Evolutionary conservation across 495 filamentous ascomycete genomes (phyloP), one percentile per base, ranked within the genome.

Genomic region (Xylaria cubensis): DNA sequence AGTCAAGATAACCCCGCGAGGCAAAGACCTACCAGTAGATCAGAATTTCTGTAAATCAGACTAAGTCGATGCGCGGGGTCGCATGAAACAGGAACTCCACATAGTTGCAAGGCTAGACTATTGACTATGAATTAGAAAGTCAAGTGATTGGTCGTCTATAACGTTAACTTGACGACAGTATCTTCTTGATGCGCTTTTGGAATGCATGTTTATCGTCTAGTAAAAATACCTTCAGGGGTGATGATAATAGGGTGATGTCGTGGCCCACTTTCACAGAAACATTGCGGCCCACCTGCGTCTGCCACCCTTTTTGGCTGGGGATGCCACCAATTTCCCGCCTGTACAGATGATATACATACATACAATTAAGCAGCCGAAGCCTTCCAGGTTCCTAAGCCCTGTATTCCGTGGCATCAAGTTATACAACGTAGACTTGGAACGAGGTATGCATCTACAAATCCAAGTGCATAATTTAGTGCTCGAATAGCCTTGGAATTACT

Each of bases 141-240:
- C 50, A 59, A 61, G 32, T 36, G 34, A 61, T 39, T 39, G 58
- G 29, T 59, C 56, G 56, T 61, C 32, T 61, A 39, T 61, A 39
- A n/a, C 26, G 34, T 61, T 34, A 56, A 56, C 51, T 32, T 56
- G 26, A 26, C 53, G 53, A 56, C 24, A 32, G 3, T 7, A 32
- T 56, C 24, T 56, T 29, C 26, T 32, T 3, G 6, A 32, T 56
- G 26, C 53, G 29, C 24, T 26, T 56, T 3, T 26, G 29, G 26
- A 32, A 56, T 56, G 53, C 26, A 32, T 13, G n/a, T 24, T 56
- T 56, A 32, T 32, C 53, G 17, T 26, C 24, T 46, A 64, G 61
- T 64, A 46, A 21, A 29, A 9, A 29, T 64, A 36, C 39, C 46
- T 46, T 44, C 41, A 34, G 15, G 42, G 58, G 17, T 61, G 17